Evolutionary conservation across 1,284 basidiomycete species (phyloP).

Genomic region (Ceratorhiza oryzae-sativae): DNA sequence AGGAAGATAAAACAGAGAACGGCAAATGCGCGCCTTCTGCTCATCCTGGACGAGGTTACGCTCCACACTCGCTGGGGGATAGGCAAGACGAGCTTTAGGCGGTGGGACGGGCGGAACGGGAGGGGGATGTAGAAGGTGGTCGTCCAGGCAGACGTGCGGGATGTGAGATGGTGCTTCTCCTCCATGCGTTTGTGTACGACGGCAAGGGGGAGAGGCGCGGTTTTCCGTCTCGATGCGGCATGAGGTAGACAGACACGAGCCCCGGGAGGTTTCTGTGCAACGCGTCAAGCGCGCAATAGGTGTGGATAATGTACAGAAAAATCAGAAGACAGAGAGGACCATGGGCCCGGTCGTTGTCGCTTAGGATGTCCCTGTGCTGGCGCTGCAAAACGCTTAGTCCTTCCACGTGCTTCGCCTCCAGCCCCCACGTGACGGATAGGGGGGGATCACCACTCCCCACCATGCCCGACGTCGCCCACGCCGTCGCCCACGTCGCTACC

Average conservation of each 20-base stretch:
- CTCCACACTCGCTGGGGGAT: conserved; percentile 70
- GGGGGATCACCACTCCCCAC: neutral
- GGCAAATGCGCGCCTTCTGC: conserved; percentile 62
- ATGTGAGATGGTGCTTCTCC: conserved; percentile 63
- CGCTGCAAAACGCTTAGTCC: conserved; percentile 14
- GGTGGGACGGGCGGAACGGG: conserved; percentile 62
- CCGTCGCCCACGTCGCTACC: too few species aligned
- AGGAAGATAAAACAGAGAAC: conserved; percentile 60
- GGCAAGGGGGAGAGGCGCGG: conserved; percentile 61
- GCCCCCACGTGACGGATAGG: conserved; percentile 7
- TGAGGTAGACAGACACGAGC: neutral
- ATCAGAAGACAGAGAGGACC: neutral
- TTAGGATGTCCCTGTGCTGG: conserved; percentile 11
- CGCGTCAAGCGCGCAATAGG: conserved; percentile 45
- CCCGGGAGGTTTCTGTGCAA: conserved; percentile 17
- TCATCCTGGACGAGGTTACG: conserved; percentile 64
- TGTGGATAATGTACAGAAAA: conserved; percentile 47
- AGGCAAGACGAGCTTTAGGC: conserved; percentile 63
- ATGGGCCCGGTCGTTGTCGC: neutral
- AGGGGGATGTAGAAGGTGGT: conserved; percentile 65
- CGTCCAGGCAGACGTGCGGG: conserved; percentile 42
- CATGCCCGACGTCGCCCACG: neutral
- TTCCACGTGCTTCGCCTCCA: conserved; percentile 24
- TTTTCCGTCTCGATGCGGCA: conserved; percentile 50
- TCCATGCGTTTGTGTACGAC: conserved; percentile 65